These are phyloP conservation scores for Neurospora sp. DNA, from an alignment of 495 filamentous ascomycete genomes.

Conservation along the genomic window DNA sequence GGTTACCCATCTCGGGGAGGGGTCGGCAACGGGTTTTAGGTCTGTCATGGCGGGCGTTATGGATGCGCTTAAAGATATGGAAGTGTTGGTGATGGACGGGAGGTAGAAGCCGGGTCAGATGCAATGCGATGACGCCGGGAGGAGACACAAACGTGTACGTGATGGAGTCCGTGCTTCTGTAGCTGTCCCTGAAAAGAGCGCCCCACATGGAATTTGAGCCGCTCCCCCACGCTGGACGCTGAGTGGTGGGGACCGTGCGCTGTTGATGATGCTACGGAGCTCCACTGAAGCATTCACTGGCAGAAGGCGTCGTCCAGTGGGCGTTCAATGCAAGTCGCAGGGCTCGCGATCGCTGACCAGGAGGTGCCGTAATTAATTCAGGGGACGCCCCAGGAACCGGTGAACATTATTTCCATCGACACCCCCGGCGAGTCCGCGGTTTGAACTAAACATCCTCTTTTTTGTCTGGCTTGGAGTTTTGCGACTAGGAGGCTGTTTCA, in stretches of 20 bases:
- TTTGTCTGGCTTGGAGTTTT: background rate
- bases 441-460: background rate
- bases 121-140: slow-evolving; percentile 13
- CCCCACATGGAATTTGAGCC: background rate
- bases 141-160: background rate
- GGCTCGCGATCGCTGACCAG: background rate
- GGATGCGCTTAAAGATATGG: background rate
- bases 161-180: slow-evolving; percentile 6
- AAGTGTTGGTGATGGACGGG: background rate
- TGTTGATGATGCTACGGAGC: background rate
- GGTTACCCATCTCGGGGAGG: slow-evolving; percentile 55
- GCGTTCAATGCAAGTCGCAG: background rate
- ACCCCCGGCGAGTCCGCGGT: background rate
- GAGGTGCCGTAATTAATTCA: background rate
- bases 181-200: background rate
- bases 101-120: no score
- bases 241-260: background rate
- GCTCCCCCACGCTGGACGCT: background rate
- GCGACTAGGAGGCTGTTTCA: background rate
- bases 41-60: slow-evolving; percentile 31
- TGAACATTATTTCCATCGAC: background rate
- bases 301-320: background rate
- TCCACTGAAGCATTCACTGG: background rate
- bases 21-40: background rate
- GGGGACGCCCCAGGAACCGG: background rate